Conservation (phyloP, 345 rosid genomes). For the Kernera saxatilis region DNA sequence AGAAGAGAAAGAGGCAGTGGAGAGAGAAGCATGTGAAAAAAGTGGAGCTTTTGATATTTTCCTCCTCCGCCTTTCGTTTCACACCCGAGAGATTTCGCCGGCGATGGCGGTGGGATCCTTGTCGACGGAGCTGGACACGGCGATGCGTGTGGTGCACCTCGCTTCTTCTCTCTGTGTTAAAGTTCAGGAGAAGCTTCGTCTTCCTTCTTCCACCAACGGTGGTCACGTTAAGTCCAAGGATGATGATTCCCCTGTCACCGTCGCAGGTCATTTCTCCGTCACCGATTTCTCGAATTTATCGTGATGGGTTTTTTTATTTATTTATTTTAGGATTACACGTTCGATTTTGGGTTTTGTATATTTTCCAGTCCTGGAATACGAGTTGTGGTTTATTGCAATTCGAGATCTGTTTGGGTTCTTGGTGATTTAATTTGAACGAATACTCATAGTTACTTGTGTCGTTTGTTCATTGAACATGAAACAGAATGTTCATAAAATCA, state of each 20-base stretch:
- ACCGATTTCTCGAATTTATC: not conserved
- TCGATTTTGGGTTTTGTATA: not conserved
- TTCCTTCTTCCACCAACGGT: constrained; percentile 33
- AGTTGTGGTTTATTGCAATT: not conserved
- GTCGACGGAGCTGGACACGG: constrained; percentile 59
- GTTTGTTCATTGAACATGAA: not conserved
- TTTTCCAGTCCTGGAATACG: not conserved
- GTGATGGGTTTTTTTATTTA: not conserved
- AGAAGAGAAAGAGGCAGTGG: not conserved
- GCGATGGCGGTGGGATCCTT: constrained; percentile 29
- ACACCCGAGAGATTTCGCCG: constrained; percentile 15
- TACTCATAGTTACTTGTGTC: not conserved
- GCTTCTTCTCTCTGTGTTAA: constrained; percentile 73
- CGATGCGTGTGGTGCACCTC: constrained; percentile 74
- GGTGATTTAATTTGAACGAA: not conserved
- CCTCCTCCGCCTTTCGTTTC: not conserved
- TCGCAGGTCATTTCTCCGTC: constrained; percentile 53
- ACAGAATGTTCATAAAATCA: not conserved
- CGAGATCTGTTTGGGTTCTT: constrained; percentile 5
- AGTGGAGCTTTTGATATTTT: constrained; percentile 8
- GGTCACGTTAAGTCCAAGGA: constrained; percentile 59
- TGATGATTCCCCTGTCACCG: constrained; percentile 88
- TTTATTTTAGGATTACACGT: not conserved
- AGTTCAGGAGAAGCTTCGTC: constrained; percentile 56
- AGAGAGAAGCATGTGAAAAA: constrained; percentile 7